Evolutionary conservation across 305 asterid species (phyloP), one percentile per base, ranked within the genome.

Genomic region (Fraxinus floribunda): DNA sequence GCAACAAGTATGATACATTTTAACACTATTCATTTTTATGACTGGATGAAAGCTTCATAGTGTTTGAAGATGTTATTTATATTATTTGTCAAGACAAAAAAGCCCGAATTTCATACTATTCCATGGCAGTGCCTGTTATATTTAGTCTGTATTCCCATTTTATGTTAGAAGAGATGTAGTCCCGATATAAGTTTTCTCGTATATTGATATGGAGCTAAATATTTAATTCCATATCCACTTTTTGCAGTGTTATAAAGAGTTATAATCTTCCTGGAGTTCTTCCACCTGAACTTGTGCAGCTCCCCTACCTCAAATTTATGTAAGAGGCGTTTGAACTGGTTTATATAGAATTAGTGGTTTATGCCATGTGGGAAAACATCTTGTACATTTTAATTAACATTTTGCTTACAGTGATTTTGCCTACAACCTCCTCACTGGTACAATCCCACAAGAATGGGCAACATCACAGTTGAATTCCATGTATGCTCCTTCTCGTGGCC

Each of bases 361-460:
- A 9, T 83, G 77, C 75, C 44, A 5, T 76, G 7, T 29, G 30
- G 15, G 38, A 66, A 36, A 32, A 34, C 70, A 60, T 81, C 39
- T 77, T 81, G 83, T 15, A 55, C 84, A 39, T 32, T 79, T 35
- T 75, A 5, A 75, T 34, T 32, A 34, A 72, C 75, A 16, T 29
- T 71, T 80, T 38, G 9, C 62, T 81, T 83, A 9, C 90, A 94
- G 99, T 83, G 99, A 95, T 86, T 86, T 95, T 85, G 97, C 98
- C 55, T 96, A 89, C 89, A 94, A 96, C 86, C 92, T 91, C 80
- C 91, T 95, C 84, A 86, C 79, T n/a, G 98, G 97, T 74, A 88
- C 95, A 70, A 93, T 96, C 87, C 98, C 99, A 46, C 73, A 83
- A 76, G 95, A 91, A 85, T 96, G 99, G 99, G 91, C 91, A 81